Percentiles rank a stretch among this genome's conserved stretches.
Conservation (phyloP, 2,329 filamentous ascomycete species). For the Trematosphaeria pertusa region DNA sequence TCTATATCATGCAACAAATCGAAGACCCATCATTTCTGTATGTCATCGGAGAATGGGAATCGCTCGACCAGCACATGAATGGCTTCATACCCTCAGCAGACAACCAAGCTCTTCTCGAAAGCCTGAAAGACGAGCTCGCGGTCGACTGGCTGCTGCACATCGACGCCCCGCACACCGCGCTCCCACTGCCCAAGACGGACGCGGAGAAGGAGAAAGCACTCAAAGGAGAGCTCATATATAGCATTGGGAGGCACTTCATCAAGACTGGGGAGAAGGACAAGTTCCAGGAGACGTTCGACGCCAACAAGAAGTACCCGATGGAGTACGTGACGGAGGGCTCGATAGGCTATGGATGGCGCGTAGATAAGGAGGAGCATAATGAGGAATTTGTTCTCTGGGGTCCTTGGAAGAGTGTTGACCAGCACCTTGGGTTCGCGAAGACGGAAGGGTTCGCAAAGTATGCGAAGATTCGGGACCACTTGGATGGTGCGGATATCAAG, state of each 20-base stretch:
- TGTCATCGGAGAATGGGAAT: slow-evolving; percentile 56
- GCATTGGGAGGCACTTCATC: slow-evolving; percentile 46
- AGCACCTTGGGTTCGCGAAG: slow-evolving; percentile 45
- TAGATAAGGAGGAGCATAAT: slow-evolving; percentile 44
- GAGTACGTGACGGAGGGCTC: slow-evolving; percentile 33
- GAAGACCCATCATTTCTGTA: slow-evolving; percentile 53
- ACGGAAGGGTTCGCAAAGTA: slow-evolving; percentile 42
- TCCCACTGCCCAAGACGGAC: slow-evolving; percentile 31
- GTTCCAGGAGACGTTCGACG: slow-evolving; percentile 38
- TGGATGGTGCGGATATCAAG: slow-evolving; percentile 31
- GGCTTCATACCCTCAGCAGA: slow-evolving; percentile 52
- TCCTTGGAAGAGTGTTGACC: slow-evolving; percentile 47
- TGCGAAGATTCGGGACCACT: slow-evolving; percentile 20
- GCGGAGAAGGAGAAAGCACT: slow-evolving; percentile 2
- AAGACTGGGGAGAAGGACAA: slow-evolving; percentile 22
- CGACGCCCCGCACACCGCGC: slow-evolving; percentile 42
- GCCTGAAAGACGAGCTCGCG: slow-evolving; percentile 46
- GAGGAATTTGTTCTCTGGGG: slow-evolving; percentile 54
- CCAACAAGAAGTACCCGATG: slow-evolving; percentile 32
- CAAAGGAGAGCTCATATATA: slow-evolving; percentile 25
- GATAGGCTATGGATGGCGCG: slow-evolving; percentile 49
- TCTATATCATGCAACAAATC: slow-evolving; percentile 52
- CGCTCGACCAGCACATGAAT: slow-evolving; percentile 49
- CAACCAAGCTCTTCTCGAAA: slow-evolving; percentile 51
- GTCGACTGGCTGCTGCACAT: slow-evolving; percentile 56